Evolutionary conservation across 106 monocot species (phyloP).

Genomic region (Dactylorhiza incarnata): DNA sequence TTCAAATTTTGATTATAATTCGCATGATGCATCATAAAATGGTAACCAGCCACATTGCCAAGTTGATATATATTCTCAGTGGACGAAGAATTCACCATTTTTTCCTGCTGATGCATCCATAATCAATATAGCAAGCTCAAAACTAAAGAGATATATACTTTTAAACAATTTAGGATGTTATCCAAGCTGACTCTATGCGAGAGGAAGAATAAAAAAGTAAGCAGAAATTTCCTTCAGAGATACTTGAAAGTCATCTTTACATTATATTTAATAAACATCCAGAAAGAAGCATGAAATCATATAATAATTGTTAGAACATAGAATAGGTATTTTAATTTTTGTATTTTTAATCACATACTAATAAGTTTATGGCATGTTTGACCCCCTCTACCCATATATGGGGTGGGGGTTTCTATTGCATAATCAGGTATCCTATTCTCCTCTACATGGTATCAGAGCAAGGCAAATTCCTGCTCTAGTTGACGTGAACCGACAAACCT

Average conservation of each 20-base stretch:
- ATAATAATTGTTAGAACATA: too few relatives aligned
- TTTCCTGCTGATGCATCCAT: slow-evolving; percentile 36
- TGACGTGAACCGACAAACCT: too few relatives aligned
- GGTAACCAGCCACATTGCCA: slow-evolving; percentile 18
- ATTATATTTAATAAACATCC: background rate
- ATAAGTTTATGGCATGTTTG: too few relatives aligned
- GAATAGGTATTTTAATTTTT: background rate
- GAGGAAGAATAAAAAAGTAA: too few relatives aligned
- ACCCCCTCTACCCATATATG: too few relatives aligned
- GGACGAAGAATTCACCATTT: slow-evolving; percentile 22
- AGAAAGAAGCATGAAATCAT: background rate
- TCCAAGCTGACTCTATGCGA: background rate
- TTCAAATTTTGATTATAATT: slow-evolving; percentile 27
- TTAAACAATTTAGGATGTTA: background rate
- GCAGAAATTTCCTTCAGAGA: background rate
- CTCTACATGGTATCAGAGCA: too few relatives aligned
- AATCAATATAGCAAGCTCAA: slow-evolving; percentile 5
- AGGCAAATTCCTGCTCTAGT: too few relatives aligned
- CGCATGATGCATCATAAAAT: slow-evolving; percentile 25
- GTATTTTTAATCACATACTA: too few relatives aligned
- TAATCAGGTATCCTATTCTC: too few relatives aligned
- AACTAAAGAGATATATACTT: background rate
- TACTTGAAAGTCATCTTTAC: background rate
- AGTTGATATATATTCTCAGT: slow-evolving; percentile 19
- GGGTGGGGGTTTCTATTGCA: too few relatives aligned